A percentile compares a stretch with the other conserved stretches of the same genome.
Conservation (phyloP, 805 yeast species). For the Ogataea trehalophila region DNA sequence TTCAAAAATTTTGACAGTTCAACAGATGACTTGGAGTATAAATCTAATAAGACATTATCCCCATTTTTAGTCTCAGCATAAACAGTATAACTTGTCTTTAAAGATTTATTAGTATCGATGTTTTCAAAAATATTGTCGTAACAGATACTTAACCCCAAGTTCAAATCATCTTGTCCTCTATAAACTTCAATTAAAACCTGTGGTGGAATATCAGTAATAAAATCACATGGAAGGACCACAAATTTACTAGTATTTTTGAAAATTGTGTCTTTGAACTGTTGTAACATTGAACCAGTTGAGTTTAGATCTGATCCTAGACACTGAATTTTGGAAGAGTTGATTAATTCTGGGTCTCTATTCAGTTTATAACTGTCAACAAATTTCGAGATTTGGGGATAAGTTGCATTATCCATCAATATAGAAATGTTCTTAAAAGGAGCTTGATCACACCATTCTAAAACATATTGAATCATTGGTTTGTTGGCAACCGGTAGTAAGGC, state of each 20-base stretch:
- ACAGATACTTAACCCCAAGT: constrained; percentile 70
- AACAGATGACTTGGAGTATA: constrained; percentile 63
- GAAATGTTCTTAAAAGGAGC: constrained; percentile 73
- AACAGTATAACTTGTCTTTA: constrained; percentile 63
- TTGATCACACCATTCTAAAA: constrained; percentile 86
- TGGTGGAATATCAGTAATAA: constrained; percentile 88
- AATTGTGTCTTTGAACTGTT: constrained; percentile 40
- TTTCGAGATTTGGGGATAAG: constrained; percentile 40
- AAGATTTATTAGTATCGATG: constrained; percentile 65
- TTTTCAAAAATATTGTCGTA: constrained; percentile 71
- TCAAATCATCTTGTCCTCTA: constrained; percentile 62
- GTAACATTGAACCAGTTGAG: constrained; percentile 60
- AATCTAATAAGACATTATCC: constrained; percentile 54
- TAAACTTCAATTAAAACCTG: constrained; percentile 80
- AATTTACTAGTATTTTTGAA: constrained; percentile 40
- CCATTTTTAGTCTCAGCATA: constrained; percentile 48
- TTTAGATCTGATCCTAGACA: constrained; percentile 42
- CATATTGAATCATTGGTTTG: constrained; percentile 81
- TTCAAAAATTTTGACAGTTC: constrained; percentile 67
- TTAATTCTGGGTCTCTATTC: constrained; percentile 33
- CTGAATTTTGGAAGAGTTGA: constrained; percentile 33
- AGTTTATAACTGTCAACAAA: constrained; percentile 46
- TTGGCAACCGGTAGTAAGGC: constrained; percentile 89
- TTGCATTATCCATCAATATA: constrained; percentile 47
- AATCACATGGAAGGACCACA: constrained; percentile 90